Base-by-base conservation (phyloP, 371 early-diverging fungal genomes). In the Rhizopus delemar region DNA sequence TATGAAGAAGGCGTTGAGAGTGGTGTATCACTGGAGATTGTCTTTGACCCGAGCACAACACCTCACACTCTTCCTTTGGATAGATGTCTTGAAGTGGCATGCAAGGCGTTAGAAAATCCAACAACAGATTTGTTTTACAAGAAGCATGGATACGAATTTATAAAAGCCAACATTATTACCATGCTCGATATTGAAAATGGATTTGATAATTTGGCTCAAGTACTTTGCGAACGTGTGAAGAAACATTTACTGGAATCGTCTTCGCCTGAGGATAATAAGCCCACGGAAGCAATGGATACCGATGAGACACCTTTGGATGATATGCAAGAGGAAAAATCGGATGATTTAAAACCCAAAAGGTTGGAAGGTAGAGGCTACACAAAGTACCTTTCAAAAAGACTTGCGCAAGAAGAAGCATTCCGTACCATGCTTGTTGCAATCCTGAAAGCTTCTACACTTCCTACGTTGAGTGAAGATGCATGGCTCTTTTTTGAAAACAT, bases 131-230 rank as follows among this genome's bases (percentile, higher is more conserved):
- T 70, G 29, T 77, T 77, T 41, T 84, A 87, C 59, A 78, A 81
- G 29, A 74, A 81, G 45, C 86, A 92, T 32, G 92, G 90, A 0
- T 90, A 88, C 59, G 75, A 81, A 46, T 91, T 93, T 71, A 69
- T 90, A 35, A 86, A 87, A 57, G 67, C 84, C 5, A 87, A 83
- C 59, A 66, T 92, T 1, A 84, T 90, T 2, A 60, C 92, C n/a
- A 72, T 92, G 70, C 57, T 94, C 16, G 87, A 90, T 45, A 63
- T 90, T 5, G 88, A 91, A 5, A 78, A 81, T 41, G 86, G 85
- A 12, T 68, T 80, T 0, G 84, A 77, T 2, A 59, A 78, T 41
- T 50, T 87, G 22, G 80, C 77, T 5, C 62, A 74, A 36, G 70
- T 75, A 6, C 69, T 88, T 7, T 78, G 69, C 52, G 68, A 66